Conservation (phyloP, 2,329 filamentous ascomycete genomes). For the Monilinia laxa region DNA sequence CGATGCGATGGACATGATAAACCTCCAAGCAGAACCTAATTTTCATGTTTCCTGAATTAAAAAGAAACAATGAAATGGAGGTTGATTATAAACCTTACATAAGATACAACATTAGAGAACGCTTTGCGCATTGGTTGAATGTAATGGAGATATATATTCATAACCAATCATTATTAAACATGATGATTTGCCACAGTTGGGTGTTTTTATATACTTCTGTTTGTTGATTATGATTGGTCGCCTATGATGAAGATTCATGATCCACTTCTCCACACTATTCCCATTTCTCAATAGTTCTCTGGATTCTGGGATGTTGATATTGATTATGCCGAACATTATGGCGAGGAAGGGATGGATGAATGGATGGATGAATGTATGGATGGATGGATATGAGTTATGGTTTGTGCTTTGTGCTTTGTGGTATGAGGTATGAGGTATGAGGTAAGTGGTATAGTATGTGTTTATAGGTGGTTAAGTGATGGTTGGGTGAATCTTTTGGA, state of each 20-base stretch:
- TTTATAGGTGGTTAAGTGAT: no score
- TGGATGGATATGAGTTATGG: no score
- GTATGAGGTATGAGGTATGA: no score
- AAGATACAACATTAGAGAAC: neutral
- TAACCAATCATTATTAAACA: no score
- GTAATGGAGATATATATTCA: no score
- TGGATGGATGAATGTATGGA: neutral
- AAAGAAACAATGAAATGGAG: neutral
- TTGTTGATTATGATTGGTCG: neutral
- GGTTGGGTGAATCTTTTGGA: no score
- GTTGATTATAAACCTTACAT: neutral
- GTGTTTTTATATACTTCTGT: no score
- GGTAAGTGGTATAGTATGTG: no score
- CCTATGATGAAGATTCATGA: neutral
- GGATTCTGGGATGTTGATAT: neutral
- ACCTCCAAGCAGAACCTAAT: neutral
- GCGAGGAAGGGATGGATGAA: neutral
- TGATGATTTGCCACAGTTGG: no score
- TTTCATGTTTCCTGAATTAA: neutral
- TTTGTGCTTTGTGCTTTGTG: no score
- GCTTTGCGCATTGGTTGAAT: neutral
- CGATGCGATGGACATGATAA: neutral
- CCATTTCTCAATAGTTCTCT: neutral
- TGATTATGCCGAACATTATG: neutral
- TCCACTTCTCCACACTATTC: constrained; percentile 1